Conservation (phyloP, 768 basidiomycete genomes). For the Gyrodon lividus region DNA sequence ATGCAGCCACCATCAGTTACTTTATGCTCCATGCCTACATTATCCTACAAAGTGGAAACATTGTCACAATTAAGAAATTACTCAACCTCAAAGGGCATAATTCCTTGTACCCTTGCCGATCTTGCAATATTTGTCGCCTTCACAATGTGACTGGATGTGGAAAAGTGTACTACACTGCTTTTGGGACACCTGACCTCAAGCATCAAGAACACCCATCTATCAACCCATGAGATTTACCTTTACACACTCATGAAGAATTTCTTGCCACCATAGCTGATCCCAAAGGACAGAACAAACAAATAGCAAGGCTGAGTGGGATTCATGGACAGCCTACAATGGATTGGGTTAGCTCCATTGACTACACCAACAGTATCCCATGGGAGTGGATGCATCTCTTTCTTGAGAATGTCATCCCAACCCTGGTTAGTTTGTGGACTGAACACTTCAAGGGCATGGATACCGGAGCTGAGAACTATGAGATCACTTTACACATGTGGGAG, state of each 20-base stretch:
- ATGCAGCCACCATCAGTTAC: not conserved
- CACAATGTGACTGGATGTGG: conserved; percentile 1
- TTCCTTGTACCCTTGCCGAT: conserved; percentile 30
- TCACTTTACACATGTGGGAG: not conserved
- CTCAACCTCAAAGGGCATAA: conserved; percentile 39
- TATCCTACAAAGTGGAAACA: conserved; percentile 34
- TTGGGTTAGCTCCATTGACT: conserved; percentile 2
- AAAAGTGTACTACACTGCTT: no score
- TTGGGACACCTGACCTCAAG: conserved; percentile 6
- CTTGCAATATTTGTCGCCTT: conserved; percentile 31
- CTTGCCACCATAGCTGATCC: not conserved
- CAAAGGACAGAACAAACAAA: not conserved
- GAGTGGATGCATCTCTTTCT: conserved; percentile 19
- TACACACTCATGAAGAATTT: conserved; percentile 20
- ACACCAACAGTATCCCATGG: not conserved
- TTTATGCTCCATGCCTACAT: conserved; percentile 19
- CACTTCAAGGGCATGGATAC: conserved; percentile 14
- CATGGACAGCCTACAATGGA: not conserved
- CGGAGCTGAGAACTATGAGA: conserved; percentile 6
- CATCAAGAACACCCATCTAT: not conserved
- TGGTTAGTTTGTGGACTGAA: conserved; percentile 16
- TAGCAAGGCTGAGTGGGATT: conserved; percentile 4
- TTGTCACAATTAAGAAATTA: conserved; percentile 29
- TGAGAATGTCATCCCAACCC: conserved; percentile 11
- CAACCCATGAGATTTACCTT: conserved; percentile 20